Conservation (phyloP, 2,329 filamentous ascomycete genomes). For the Fusarium coffeatum region DNA sequence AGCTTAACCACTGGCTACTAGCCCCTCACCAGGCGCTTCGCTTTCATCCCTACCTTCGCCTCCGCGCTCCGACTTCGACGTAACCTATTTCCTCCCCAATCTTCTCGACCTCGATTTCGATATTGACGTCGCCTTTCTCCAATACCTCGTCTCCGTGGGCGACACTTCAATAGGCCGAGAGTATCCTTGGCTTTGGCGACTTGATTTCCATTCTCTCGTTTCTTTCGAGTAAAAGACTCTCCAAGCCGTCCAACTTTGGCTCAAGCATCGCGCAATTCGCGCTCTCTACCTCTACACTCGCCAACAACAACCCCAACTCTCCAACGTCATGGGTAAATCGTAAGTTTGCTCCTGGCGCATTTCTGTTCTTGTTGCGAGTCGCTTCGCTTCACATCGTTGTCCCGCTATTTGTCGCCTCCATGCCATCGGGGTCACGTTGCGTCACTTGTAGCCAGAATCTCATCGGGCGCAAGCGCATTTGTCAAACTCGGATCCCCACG, state of each 20-base stretch:
- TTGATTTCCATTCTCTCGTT: constrained; percentile 17
- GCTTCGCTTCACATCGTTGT: background rate
- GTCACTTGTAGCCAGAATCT: constrained; percentile 28
- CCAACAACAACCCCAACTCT: constrained; percentile 25
- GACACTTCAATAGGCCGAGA: constrained; percentile 1
- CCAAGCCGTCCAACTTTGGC: constrained; percentile 17
- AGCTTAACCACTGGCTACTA: constrained; percentile 33
- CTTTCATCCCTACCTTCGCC: constrained; percentile 27
- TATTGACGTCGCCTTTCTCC: constrained; percentile 9
- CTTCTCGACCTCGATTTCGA: constrained; percentile 11
- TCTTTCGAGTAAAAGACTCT: constrained; percentile 11
- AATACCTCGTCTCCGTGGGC: constrained; percentile 17
- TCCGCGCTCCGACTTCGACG: constrained; percentile 30
- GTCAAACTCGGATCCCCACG: constrained; percentile 36
- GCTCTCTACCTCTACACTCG: constrained; percentile 26
- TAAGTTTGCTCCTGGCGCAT: constrained; percentile 53
- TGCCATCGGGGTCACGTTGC: constrained; percentile 10
- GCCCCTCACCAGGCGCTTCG: constrained; percentile 37
- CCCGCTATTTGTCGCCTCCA: background rate
- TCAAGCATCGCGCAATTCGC: constrained; percentile 46
- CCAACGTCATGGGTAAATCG: constrained; percentile 63
- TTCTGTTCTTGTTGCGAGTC: background rate
- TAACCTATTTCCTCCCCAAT: constrained; percentile 23
- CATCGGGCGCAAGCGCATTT: constrained; percentile 38
- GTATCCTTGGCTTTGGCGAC: background rate